Percentiles rank a stretch among this genome's conserved stretches.
phyloP scores from a whole-genome alignment of 1,139 yeast genomes.

The Kodamaea derodonti region DNA sequence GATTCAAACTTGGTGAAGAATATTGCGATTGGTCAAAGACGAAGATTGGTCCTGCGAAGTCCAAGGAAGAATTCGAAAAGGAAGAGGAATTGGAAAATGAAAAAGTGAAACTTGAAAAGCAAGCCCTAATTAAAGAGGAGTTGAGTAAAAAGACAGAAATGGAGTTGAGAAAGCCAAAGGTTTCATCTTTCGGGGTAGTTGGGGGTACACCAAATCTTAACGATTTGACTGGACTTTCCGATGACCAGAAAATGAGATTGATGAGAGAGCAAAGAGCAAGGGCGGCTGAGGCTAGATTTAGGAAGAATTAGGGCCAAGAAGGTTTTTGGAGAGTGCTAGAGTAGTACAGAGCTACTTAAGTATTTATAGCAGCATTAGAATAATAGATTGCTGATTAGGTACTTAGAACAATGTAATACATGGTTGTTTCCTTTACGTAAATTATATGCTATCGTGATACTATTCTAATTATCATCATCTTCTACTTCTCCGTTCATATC shows the following conservation, averaged over 20 bases:
- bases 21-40: slow-evolving; percentile 68
- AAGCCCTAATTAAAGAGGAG: slow-evolving; percentile 35
- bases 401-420: too few species aligned
- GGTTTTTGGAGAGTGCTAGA: not conserved
- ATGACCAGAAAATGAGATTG: slow-evolving; percentile 68
- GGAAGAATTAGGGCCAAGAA: slow-evolving; percentile 5
- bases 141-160: slow-evolving; percentile 37
- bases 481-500: not conserved
- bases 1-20: slow-evolving; percentile 65
- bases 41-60: slow-evolving; percentile 61
- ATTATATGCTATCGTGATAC: too few species aligned
- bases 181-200: slow-evolving; percentile 26
- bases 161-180: slow-evolving; percentile 32
- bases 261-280: slow-evolving; percentile 95
- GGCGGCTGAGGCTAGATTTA: slow-evolving; percentile 89
- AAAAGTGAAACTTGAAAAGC: slow-evolving; percentile 33
- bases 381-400: too few species aligned
- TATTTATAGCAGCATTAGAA: too few species aligned
- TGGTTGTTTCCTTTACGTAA: too few species aligned
- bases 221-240: slow-evolving; percentile 40
- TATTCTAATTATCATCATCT: too few species aligned
- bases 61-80: slow-evolving; percentile 58
- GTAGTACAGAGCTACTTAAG: too few species aligned
- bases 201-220: slow-evolving; percentile 20
- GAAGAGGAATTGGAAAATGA: slow-evolving; percentile 34